Conservation (phyloP, 2,329 filamentous ascomycete genomes). For the Sclerotinia spermophila region DNA sequence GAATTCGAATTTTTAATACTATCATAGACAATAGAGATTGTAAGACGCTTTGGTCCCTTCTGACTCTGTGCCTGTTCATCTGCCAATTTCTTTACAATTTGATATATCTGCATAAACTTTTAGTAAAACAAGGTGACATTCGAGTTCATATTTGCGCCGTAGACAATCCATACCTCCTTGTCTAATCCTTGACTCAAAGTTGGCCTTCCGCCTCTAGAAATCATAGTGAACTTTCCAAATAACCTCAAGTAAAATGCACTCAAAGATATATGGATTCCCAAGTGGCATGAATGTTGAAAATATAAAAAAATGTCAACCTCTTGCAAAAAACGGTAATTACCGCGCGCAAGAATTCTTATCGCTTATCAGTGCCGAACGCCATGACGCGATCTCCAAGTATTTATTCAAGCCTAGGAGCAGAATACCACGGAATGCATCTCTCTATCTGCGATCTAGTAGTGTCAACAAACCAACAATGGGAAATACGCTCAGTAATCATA, state of each 20-base stretch:
- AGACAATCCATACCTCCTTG: conserved; percentile 48
- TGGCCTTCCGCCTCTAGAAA: conserved; percentile 41
- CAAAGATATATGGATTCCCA: background rate
- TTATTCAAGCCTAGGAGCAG: background rate
- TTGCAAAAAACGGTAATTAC: conserved; percentile 12
- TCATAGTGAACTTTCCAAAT: conserved; percentile 26
- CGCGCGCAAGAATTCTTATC: conserved; percentile 8
- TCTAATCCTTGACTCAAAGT: conserved; percentile 57
- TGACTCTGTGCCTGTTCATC: conserved; percentile 58
- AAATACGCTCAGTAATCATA: conserved; percentile 59
- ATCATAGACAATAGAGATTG: conserved; percentile 65
- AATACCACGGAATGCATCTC: conserved; percentile 1
- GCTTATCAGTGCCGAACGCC: conserved; percentile 19
- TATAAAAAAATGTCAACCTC: conserved; percentile 5
- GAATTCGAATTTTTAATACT: conserved; percentile 84
- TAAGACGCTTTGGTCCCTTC: conserved; percentile 48
- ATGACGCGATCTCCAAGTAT: conserved; percentile 13
- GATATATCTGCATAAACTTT: conserved; percentile 56
- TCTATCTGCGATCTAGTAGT: conserved; percentile 19
- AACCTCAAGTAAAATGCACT: no score
- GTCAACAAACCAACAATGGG: conserved; percentile 49
- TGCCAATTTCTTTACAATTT: conserved; percentile 72
- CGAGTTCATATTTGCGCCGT: conserved; percentile 5
- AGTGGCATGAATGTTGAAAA: background rate
- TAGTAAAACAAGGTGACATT: conserved; percentile 6